Percentiles rank a stretch among this genome's conserved stretches.
Evolutionary conservation across 2,329 filamentous ascomycete species (phyloP).

Genomic region (Apiospora kogelbergensis): DNA sequence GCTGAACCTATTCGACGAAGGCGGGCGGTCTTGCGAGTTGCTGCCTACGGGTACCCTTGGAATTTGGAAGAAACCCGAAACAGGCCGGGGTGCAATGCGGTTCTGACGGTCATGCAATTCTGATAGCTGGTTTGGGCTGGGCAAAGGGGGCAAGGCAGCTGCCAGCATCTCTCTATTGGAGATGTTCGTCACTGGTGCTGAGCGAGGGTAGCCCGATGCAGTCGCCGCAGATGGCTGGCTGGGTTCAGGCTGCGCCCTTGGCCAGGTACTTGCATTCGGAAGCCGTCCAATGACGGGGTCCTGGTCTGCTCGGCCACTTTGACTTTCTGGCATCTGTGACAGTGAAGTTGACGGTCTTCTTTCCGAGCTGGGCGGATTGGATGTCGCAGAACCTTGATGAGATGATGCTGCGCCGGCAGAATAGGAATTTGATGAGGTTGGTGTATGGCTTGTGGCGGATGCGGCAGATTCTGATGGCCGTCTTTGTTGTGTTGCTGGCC

Average conservation of each 20-base stretch:
- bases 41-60: conserved; percentile 41
- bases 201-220: conserved; percentile 38
- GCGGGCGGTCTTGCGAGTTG: conserved; percentile 22
- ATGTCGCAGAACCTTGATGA: conserved; percentile 17
- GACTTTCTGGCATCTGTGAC: neutral
- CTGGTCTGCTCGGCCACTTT: neutral
- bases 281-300: conserved; percentile 25
- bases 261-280: conserved; percentile 47
- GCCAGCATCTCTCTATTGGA: conserved; percentile 33
- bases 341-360: neutral
- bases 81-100: conserved; percentile 38
- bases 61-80: conserved; percentile 44
- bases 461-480: neutral
- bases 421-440: conserved; percentile 23
- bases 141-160: conserved; percentile 37
- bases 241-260: conserved; percentile 32
- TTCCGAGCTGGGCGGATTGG: conserved; percentile 17
- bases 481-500: neutral
- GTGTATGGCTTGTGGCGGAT: conserved; percentile 16
- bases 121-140: conserved; percentile 39
- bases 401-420: conserved; percentile 17
- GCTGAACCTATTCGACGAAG: conserved; percentile 21
- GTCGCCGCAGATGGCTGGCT: conserved; percentile 23
- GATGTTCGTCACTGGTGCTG: conserved; percentile 36
- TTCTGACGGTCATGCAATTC: conserved; percentile 38